Conservation (phyloP, 2,329 filamentous ascomycete species). For the Aspergillus ochraceoroseus region DNA sequence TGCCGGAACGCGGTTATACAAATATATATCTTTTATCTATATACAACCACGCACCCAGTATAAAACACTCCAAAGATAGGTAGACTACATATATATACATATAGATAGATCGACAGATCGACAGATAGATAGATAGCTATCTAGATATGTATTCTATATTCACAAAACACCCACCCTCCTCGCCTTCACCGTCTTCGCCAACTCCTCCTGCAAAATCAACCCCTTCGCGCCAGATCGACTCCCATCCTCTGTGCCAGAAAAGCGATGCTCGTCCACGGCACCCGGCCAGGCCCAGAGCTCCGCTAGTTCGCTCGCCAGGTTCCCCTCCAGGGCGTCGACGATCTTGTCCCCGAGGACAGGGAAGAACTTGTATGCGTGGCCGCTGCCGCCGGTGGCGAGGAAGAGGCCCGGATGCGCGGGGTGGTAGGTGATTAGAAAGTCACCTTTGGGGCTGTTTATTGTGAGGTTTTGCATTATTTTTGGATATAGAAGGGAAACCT, state of each 20-base stretch:
- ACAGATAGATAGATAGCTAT: background rate
- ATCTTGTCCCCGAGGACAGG: conserved; percentile 52
- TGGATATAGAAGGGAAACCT: too few relatives aligned
- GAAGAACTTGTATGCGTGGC: conserved; percentile 53
- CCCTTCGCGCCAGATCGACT: conserved; percentile 37
- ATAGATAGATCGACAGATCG: too few relatives aligned
- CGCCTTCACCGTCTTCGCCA: conserved; percentile 32
- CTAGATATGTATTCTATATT: conserved; percentile 6
- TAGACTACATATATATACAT: too few relatives aligned
- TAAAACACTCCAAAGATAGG: too few relatives aligned
- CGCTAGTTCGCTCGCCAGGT: conserved; percentile 39
- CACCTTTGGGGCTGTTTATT: conserved; percentile 50
- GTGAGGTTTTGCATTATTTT: background rate
- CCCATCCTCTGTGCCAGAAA: conserved; percentile 36
- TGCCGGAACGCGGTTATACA: too few relatives aligned
- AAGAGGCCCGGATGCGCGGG: conserved; percentile 52
- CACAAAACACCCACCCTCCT: conserved; percentile 25
- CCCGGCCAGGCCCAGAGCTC: conserved; percentile 44
- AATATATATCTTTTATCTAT: too few relatives aligned
- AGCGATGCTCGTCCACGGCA: conserved; percentile 19
- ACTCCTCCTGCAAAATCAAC: conserved; percentile 37
- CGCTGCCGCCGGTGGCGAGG: conserved; percentile 50
- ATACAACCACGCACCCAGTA: too few relatives aligned
- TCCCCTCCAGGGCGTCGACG: conserved; percentile 45
- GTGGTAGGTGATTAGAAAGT: conserved; percentile 68